Evolutionary conservation across 2,329 filamentous ascomycete species (phyloP).

Genomic region (Elsinoe arachidis): DNA sequence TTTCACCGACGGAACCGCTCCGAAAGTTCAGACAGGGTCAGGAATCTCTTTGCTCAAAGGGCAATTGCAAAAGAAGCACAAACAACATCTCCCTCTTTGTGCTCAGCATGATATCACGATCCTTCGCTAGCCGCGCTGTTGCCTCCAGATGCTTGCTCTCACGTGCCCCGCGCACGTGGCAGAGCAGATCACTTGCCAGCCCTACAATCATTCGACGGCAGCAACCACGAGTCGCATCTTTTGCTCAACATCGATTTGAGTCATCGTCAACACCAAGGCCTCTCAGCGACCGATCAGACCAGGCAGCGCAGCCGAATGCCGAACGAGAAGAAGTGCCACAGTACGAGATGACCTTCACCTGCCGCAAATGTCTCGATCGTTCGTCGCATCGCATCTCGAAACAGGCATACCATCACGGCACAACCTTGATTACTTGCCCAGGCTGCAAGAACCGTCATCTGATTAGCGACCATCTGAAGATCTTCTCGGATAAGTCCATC

Average conservation of each 20-base stretch:
- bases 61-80: too few species aligned
- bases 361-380: conserved; percentile 64
- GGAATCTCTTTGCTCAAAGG: background rate
- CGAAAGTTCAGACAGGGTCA: background rate
- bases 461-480: conserved; percentile 81
- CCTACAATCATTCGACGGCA: conserved; percentile 16
- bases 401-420: conserved; percentile 88
- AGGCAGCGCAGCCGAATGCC: conserved; percentile 18
- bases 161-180: background rate
- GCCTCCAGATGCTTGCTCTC: background rate
- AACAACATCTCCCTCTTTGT: background rate
- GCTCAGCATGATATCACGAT: background rate
- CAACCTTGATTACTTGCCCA: conserved; percentile 81
- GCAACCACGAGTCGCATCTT: conserved; percentile 13
- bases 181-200: background rate
- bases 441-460: conserved; percentile 78
- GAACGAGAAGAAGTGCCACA: conserved; percentile 47
- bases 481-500: conserved; percentile 62
- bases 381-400: conserved; percentile 84
- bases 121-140: background rate
- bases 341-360: conserved; percentile 88
- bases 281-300: conserved; percentile 24
- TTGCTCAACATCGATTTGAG: conserved; percentile 16
- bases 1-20: background rate
- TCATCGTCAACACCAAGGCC: conserved; percentile 16